Evolutionary conservation across 306 rosid species (phyloP).

Genomic region (Vigna angularis): DNA sequence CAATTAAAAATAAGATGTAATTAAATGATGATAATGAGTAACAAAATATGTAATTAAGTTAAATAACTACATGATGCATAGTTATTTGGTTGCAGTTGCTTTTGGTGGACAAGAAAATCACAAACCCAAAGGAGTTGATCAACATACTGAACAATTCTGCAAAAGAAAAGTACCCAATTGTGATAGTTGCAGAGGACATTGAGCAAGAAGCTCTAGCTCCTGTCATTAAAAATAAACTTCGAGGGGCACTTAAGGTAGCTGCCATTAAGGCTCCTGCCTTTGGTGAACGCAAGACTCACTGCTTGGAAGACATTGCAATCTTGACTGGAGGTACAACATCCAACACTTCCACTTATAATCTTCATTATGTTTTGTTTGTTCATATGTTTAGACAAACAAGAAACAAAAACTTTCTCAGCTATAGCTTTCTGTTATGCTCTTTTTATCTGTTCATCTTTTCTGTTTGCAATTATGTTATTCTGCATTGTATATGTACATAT

Average conservation of each 20-base stretch:
- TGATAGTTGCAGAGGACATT: conserved; percentile 88
- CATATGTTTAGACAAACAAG: neutral
- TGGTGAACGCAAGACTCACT: conserved; percentile 88
- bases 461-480: too few relatives aligned
- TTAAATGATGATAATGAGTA: neutral
- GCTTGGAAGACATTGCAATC: conserved; percentile 91
- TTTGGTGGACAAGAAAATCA: conserved; percentile 80
- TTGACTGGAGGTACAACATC: conserved; percentile 87
- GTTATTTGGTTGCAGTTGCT: conserved; percentile 76
- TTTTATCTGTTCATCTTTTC: too few relatives aligned
- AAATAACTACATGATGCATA: conserved; percentile 47
- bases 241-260: conserved; percentile 79
- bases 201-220: conserved; percentile 90
- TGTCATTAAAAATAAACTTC: conserved; percentile 86
- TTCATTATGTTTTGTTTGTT: conserved; percentile 15
- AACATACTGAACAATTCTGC: conserved; percentile 80
- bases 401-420: neutral
- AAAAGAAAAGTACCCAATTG: conserved; percentile 76
- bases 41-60: too few relatives aligned
- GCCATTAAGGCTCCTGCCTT: conserved; percentile 96
- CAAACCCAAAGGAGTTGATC: conserved; percentile 79
- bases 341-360: conserved; percentile 36
- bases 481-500: too few relatives aligned
- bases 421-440: too few relatives aligned
- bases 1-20: too few relatives aligned